Evolutionary conservation across 75 land plant species (phyloP).

Genomic region (Cryptomeria japonica): DNA sequence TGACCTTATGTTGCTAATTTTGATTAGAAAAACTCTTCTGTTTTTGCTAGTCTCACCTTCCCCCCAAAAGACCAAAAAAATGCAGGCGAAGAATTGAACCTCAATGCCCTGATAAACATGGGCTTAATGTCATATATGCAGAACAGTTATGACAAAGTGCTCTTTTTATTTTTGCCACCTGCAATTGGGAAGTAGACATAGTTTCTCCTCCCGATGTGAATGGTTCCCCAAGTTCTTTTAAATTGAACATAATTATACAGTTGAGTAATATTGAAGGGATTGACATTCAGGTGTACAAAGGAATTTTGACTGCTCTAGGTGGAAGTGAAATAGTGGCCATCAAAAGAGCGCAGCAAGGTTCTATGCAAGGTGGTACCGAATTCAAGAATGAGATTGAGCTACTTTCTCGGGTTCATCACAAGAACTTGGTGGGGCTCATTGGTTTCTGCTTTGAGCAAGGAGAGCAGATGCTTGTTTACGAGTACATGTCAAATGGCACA

Average conservation of each 20-base stretch:
- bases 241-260: neutral
- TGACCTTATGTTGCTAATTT: neutral
- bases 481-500: slow-evolving; percentile 74
- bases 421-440: slow-evolving; percentile 71
- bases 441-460: slow-evolving; percentile 84
- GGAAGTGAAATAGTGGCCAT: slow-evolving; percentile 72
- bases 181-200: neutral
- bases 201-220: no score
- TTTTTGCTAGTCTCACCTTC: neutral
- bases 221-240: neutral
- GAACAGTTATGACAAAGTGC: neutral
- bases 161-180: neutral
- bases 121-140: neutral
- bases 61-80: neutral
- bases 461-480: slow-evolving; percentile 89
- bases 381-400: slow-evolving; percentile 91
- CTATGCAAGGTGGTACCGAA: slow-evolving; percentile 79
- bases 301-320: slow-evolving; percentile 35
- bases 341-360: slow-evolving; percentile 76
- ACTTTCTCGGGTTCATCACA: slow-evolving; percentile 90
- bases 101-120: neutral
- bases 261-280: neutral
- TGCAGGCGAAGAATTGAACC: neutral
- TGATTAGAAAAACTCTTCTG: neutral
- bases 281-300: slow-evolving; percentile 66